Percentiles rank a stretch among this genome's conserved stretches.
phyloP scores from a whole-genome alignment of 2,329 filamentous ascomycete species.

The Penicillium hordei region DNA sequence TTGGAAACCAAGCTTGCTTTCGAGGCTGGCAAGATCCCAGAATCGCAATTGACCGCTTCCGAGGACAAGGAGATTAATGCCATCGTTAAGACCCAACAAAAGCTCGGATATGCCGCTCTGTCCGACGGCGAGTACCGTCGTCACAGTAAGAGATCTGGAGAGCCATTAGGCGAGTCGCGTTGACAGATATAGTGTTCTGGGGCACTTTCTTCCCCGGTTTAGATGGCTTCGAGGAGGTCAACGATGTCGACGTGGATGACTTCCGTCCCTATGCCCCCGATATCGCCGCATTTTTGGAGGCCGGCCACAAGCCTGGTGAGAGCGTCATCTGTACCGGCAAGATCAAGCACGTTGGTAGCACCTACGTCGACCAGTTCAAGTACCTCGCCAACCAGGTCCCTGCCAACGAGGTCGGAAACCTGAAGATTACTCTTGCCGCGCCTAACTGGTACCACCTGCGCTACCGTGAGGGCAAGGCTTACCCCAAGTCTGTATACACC shows the following conservation, averaged over 20 bases:
- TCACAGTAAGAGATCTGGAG: slow-evolving; percentile 37
- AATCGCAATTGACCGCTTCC: slow-evolving; percentile 58
- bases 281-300: slow-evolving; percentile 61
- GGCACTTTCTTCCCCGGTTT: slow-evolving; percentile 57
- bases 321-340: slow-evolving; percentile 59
- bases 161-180: not conserved
- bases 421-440: slow-evolving; percentile 67
- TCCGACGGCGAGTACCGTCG: slow-evolving; percentile 68
- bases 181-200: slow-evolving; percentile 51
- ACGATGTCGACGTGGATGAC: slow-evolving; percentile 49
- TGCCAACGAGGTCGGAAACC: slow-evolving; percentile 61
- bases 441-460: slow-evolving; percentile 70
- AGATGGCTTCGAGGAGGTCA: slow-evolving; percentile 56
- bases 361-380: slow-evolving; percentile 59
- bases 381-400: slow-evolving; percentile 60
- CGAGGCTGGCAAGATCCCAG: slow-evolving; percentile 55
- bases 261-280: slow-evolving; percentile 62
- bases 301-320: slow-evolving; percentile 56
- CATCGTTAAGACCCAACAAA: slow-evolving; percentile 64
- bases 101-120: slow-evolving; percentile 62
- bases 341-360: slow-evolving; percentile 58
- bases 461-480: slow-evolving; percentile 56
- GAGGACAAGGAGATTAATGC: slow-evolving; percentile 67
- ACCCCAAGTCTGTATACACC: slow-evolving; percentile 56
- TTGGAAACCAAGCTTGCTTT: slow-evolving; percentile 58